A percentile compares a stretch with the other conserved stretches of the same genome.
These are phyloP conservation scores for Xylaria multiplex DNA, from an alignment of 2,329 filamentous ascomycete species.

Conservation along the genomic window DNA sequence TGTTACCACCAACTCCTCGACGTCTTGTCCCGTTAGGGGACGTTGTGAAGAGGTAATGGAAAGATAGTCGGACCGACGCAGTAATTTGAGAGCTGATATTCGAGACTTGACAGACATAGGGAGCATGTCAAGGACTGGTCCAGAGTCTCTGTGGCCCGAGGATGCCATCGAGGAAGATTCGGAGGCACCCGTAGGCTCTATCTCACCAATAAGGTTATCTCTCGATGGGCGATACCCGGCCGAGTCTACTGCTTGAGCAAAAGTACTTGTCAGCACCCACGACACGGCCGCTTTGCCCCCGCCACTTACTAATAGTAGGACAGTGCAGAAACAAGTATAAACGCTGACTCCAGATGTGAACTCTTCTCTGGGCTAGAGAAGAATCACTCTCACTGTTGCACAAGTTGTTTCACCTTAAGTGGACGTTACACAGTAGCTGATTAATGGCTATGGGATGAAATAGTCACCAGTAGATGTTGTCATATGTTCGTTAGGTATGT, in stretches of 20 bases:
- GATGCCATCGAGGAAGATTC: too few species aligned
- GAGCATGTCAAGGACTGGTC: slow-evolving; percentile 58
- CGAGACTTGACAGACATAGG: slow-evolving; percentile 62
- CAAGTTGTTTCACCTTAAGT: neutral
- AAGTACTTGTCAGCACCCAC: neutral
- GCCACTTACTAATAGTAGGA: neutral
- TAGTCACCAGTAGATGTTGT: neutral
- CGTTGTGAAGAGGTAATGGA: slow-evolving; percentile 45
- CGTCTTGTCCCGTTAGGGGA: slow-evolving; percentile 14
- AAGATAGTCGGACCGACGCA: slow-evolving; percentile 55
- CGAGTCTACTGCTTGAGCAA: neutral
- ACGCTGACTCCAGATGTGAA: neutral
- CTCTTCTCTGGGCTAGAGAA: neutral
- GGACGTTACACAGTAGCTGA: neutral
- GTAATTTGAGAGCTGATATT: slow-evolving; percentile 61
- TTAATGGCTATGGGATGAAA: neutral
- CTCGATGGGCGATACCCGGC: neutral
- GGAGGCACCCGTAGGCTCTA: slow-evolving; percentile 47
- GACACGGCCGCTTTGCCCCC: slow-evolving; percentile 3
- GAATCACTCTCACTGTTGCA: neutral
- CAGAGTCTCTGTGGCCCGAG: too few species aligned
- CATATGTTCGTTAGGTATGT: neutral
- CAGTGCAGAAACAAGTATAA: neutral
- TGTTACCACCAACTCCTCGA: slow-evolving; percentile 33
- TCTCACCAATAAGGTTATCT: slow-evolving; percentile 19